Evolutionary conservation across 2,329 filamentous ascomycete species (phyloP), one percentile per base, ranked within the genome.

Genomic region (Chrysosphaeria jannelii): DNA sequence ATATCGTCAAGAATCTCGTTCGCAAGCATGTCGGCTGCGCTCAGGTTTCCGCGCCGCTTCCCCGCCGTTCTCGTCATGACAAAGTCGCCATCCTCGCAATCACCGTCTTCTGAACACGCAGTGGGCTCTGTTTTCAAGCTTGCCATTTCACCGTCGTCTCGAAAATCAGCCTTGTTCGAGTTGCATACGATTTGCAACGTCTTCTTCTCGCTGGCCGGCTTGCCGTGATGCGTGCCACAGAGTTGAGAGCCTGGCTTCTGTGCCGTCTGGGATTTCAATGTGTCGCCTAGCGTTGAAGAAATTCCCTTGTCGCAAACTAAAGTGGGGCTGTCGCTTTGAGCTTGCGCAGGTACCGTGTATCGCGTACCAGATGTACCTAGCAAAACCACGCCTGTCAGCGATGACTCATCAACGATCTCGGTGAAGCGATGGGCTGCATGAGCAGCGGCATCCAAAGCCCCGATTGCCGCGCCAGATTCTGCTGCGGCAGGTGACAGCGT

Each of bases 1-100:
- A 33, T 26, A 28, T 33, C 31, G 27, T 33, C 27, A 22, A 33
- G 14, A 14, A 33, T 33, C 25, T 31, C 31, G 20, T 33, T 33
- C 6, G 31, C 31, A 10, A 31, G 16, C 28, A 33, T 31, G 16
- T 33, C 31, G 20, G 27, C 31, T 12, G 23, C 26, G 14, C 28
- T 33, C 8, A 33, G 17, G 15, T 33, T 33, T 8, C 27, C 25
- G 13, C 31, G 31, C 7, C 31, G 31, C 26, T 33, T 33, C 17
- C 31, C 31, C 4, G 31, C 28, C 3, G 31, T 33, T 19, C 31
- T 29, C 14, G 31, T 33, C 30, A 33, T 33, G 19, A 33, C 25
- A 15, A 33, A 33, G 8, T 21, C 25, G n/a, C 22, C 15, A 13
- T 23, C 27, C 2, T 30, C 30, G 5, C 30, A 31, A 8, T 31